Conservation (phyloP, 345 rosid species). For the Gossypioides kirkii region DNA sequence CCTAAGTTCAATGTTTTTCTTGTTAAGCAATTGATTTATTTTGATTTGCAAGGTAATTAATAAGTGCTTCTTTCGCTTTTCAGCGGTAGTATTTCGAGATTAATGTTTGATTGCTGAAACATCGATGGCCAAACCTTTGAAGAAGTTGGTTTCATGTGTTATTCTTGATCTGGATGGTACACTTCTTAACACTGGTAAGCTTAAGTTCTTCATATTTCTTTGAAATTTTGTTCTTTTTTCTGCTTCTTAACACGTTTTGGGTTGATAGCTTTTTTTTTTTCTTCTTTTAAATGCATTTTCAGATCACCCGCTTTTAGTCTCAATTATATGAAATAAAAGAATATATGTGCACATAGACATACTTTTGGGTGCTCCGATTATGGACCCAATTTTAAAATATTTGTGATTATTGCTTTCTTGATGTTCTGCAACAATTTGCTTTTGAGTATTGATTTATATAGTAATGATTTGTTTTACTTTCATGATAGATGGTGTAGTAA, state of each 20-base stretch:
- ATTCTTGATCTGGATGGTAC: conserved; percentile 81
- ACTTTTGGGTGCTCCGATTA: neutral
- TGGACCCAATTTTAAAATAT: neutral
- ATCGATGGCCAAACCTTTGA: conserved; percentile 38
- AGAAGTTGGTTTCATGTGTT: conserved; percentile 47
- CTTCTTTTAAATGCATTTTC: neutral
- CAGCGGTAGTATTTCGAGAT: neutral
- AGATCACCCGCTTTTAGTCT: neutral
- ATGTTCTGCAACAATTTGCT: neutral
- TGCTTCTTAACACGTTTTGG: neutral
- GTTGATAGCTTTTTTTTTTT: neutral
- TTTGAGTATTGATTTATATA: neutral
- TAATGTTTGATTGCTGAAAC: conserved; percentile 4
- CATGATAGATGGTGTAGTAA: conserved; percentile 56
- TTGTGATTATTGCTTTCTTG: neutral
- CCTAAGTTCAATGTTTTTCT: neutral
- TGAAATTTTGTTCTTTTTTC: neutral
- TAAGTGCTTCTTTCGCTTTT: neutral
- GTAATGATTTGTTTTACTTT: neutral
- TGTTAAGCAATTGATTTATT: too few species aligned
- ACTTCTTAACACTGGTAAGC: conserved; percentile 52
- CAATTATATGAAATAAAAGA: neutral
- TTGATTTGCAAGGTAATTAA: neutral
- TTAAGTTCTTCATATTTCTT: neutral
- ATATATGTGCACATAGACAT: neutral